Evolutionary conservation across 2,329 filamentous ascomycete genomes (phyloP).

Genomic region (Cladosporium sp.): DNA sequence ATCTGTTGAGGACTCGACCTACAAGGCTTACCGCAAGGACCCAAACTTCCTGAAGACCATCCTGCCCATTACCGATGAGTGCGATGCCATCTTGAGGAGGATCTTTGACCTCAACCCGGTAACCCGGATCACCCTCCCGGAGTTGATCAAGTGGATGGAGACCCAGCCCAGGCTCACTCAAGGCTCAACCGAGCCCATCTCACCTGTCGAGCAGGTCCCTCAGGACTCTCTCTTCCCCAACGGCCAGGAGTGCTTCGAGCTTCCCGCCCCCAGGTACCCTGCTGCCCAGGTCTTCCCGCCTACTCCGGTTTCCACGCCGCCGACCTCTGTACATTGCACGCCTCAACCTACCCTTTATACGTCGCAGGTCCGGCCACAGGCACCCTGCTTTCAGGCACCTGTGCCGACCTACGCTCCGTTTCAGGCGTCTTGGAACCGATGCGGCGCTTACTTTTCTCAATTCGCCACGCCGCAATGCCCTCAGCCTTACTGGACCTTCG

Average conservation of each 20-base stretch:
- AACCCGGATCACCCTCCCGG: conserved; percentile 73
- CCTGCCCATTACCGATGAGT: conserved; percentile 79
- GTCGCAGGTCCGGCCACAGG: conserved; percentile 16
- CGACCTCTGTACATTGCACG: conserved; percentile 23
- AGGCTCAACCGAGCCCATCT: conserved; percentile 37
- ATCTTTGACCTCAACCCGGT: conserved; percentile 85
- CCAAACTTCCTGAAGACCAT: conserved; percentile 87
- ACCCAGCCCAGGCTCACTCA: conserved; percentile 70
- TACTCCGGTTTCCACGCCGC: conserved; percentile 18
- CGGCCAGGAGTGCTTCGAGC: conserved; percentile 19
- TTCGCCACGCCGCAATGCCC: conserved; percentile 12
- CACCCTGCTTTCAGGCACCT: conserved; percentile 7
- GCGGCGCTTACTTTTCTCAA: conserved; percentile 12
- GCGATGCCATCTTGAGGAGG: conserved; percentile 79
- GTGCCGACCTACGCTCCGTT: conserved; percentile 10
- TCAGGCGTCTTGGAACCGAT: conserved; percentile 10
- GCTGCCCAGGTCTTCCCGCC: background rate
- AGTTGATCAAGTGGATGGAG: conserved; percentile 55
- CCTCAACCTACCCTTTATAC: conserved; percentile 26
- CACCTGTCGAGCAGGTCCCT: conserved; percentile 31
- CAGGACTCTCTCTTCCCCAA: conserved; percentile 10
- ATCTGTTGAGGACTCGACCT: conserved; percentile 87
- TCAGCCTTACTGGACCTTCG: conserved; percentile 13
- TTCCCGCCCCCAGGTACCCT: conserved; percentile 26
- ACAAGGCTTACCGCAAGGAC: conserved; percentile 82